Conservation (phyloP, 345 rosid species). For the Aquilaria malaccensis region DNA sequence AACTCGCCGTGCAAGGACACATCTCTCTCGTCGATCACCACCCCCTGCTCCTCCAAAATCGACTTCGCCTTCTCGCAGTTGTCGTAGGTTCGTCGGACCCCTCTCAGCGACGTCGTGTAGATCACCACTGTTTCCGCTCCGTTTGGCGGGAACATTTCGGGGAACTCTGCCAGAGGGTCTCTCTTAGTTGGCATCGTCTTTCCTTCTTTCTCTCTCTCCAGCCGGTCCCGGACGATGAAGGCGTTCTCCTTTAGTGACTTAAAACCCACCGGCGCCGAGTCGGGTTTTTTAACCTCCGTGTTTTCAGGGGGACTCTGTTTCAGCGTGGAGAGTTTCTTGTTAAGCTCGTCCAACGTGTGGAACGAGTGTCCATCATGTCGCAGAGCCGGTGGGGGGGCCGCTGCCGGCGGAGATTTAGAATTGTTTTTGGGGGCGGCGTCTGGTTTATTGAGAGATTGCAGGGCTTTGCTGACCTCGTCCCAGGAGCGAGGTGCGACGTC, state of each 20-base stretch:
- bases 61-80: slow-evolving; percentile 46
- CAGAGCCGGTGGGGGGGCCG: slow-evolving; percentile 8
- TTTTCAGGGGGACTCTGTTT: slow-evolving; percentile 21
- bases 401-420: slow-evolving; percentile 1
- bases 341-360: slow-evolving; percentile 83
- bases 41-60: slow-evolving; percentile 52
- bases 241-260: slow-evolving; percentile 64
- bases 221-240: slow-evolving; percentile 51
- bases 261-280: slow-evolving; percentile 14
- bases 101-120: slow-evolving; percentile 87
- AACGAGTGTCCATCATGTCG: slow-evolving; percentile 53
- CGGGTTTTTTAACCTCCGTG: slow-evolving; percentile 8
- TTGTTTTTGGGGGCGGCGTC: slow-evolving; percentile 4
- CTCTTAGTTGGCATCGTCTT: slow-evolving; percentile 40
- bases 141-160: slow-evolving; percentile 71
- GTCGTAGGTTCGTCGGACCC: slow-evolving; percentile 76
- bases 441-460: slow-evolving; percentile 55
- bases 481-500: slow-evolving; percentile 76
- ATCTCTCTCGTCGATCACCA: slow-evolving; percentile 78
- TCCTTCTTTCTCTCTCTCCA: slow-evolving; percentile 66
- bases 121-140: slow-evolving; percentile 59
- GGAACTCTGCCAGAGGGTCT: slow-evolving; percentile 68
- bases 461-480: slow-evolving; percentile 87
- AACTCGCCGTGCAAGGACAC: slow-evolving; percentile 75
- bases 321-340: slow-evolving; percentile 32